Conservation (phyloP, 352 stramenopile genomes). For the Globisporangium orthogonon region DNA sequence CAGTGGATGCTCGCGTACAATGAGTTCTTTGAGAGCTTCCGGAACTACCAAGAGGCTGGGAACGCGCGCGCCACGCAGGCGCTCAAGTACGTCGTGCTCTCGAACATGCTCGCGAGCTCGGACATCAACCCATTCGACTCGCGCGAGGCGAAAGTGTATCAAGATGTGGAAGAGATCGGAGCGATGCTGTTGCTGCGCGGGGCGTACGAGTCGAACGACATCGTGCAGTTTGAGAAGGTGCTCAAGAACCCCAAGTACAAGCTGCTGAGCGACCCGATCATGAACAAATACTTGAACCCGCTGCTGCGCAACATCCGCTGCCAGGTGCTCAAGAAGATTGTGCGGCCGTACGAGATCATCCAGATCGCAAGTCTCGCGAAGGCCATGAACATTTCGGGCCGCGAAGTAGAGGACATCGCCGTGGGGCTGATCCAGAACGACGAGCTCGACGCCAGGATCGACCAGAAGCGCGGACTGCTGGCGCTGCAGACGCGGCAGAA, state of each 20-base stretch:
- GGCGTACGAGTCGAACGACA: conserved; percentile 87
- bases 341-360: conserved; percentile 90
- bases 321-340: conserved; percentile 89
- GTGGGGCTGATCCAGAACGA: conserved; percentile 91
- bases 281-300: conserved; percentile 87
- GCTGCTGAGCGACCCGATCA: conserved; percentile 92
- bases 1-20: conserved; percentile 91
- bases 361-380: conserved; percentile 81
- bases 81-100: conserved; percentile 91
- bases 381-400: conserved; percentile 85
- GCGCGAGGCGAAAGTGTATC: conserved; percentile 90
- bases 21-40: conserved; percentile 92
- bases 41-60: conserved; percentile 90
- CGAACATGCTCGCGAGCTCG: conserved; percentile 90
- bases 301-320: conserved; percentile 91
- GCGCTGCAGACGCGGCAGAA: conserved; percentile 45
- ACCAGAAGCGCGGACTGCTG: conserved; percentile 73
- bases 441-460: conserved; percentile 85
- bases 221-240: conserved; percentile 91
- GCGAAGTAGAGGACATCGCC: conserved; percentile 88
- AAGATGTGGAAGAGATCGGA: conserved; percentile 74
- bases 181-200: conserved; percentile 67
- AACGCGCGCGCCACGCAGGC: conserved; percentile 85
- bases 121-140: conserved; percentile 94
- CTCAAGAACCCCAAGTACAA: conserved; percentile 89